Evolutionary conservation across 2,329 filamentous ascomycete genomes (phyloP).

Genomic region (Colletotrichum tofieldiae): DNA sequence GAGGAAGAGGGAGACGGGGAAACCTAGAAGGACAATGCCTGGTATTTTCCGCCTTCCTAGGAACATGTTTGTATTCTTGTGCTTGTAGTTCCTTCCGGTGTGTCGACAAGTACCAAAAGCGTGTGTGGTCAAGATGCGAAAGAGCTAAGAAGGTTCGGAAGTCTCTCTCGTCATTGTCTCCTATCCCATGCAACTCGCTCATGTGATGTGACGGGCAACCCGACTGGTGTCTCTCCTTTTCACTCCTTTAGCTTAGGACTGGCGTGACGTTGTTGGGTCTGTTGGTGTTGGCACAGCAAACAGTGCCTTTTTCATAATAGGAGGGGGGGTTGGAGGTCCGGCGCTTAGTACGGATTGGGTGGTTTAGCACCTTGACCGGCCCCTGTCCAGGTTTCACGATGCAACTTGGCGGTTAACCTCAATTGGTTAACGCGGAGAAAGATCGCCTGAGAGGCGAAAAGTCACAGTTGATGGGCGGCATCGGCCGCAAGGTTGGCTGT

Average conservation of each 20-base stretch:
- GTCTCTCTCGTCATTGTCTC: background rate
- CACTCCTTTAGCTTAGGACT: background rate
- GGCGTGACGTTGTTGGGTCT: background rate
- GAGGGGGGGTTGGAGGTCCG: background rate
- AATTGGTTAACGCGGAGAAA: background rate
- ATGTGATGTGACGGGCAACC: constrained; percentile 57
- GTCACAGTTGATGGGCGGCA: background rate
- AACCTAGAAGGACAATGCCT: constrained; percentile 12
- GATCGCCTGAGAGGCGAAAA: background rate
- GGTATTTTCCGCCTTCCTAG: constrained; percentile 1
- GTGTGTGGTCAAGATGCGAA: background rate
- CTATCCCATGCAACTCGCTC: background rate
- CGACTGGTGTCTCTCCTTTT: constrained; percentile 1
- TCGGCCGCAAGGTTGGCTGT: background rate
- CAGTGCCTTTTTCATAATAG: background rate
- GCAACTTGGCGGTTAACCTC: constrained; percentile 1
- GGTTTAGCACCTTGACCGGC: background rate
- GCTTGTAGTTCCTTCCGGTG: background rate
- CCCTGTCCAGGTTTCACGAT: background rate
- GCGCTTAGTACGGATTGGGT: constrained; percentile 13
- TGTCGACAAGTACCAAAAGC: background rate
- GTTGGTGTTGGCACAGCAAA: background rate
- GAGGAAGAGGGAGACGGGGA: constrained; percentile 26
- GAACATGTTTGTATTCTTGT: background rate
- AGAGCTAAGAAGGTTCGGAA: background rate